Percentiles rank a stretch among this genome's conserved stretches.
phyloP scores from a whole-genome alignment of 169 alveolate genomes.

The Nephromyces sp. region DNA sequence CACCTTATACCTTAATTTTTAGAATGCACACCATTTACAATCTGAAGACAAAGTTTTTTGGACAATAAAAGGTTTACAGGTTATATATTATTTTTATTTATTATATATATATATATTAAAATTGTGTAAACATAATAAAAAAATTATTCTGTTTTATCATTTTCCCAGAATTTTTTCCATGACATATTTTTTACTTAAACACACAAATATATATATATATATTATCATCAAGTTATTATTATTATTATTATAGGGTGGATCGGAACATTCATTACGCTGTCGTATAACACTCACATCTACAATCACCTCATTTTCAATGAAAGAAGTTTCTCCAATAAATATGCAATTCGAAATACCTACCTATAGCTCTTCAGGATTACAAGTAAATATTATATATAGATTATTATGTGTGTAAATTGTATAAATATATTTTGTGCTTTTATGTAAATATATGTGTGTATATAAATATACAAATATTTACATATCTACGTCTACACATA shows the following conservation, averaged over 20 bases:
- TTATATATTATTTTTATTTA: no score
- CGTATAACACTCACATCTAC: slow-evolving; percentile 17
- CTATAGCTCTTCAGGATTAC: slow-evolving; percentile 82
- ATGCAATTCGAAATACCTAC: slow-evolving; percentile 88
- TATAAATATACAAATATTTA: no score
- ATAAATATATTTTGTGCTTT: background rate
- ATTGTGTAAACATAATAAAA: no score
- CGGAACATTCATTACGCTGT: slow-evolving; percentile 30
- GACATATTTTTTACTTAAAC: no score
- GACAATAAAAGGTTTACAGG: background rate
- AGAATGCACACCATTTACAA: background rate
- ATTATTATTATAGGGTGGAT: slow-evolving; percentile 8
- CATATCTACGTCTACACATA: no score
- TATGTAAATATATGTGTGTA: no score
- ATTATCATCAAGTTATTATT: no score
- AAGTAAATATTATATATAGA: slow-evolving; percentile 45
- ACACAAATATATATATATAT: no score
- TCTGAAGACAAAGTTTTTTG: background rate
- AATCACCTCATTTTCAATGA: slow-evolving; percentile 1
- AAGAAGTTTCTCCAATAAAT: slow-evolving; percentile 80
- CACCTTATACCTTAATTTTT: background rate
- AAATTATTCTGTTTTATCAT: no score
- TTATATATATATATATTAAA: no score
- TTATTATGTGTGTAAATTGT: background rate
- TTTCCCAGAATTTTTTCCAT: no score